Evolutionary conservation across 2,329 filamentous ascomycete species (phyloP).

Genomic region (Aspergillus pseudoviridinutans): DNA sequence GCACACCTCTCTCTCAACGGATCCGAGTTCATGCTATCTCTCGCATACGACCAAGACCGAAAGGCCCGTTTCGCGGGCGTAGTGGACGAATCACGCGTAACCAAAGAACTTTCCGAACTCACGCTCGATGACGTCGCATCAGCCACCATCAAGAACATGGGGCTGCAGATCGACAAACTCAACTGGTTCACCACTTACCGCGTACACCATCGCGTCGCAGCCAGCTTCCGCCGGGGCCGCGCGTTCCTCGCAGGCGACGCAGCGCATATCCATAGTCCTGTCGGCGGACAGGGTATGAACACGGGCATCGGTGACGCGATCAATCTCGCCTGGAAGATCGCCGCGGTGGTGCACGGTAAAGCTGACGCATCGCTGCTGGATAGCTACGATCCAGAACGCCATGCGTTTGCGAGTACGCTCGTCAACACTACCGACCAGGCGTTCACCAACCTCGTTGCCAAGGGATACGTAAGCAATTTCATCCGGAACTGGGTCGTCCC

Average conservation of each 20-base stretch:
- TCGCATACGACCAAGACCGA: conserved; percentile 22
- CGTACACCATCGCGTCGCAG: conserved; percentile 43
- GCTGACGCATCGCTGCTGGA: conserved; percentile 42
- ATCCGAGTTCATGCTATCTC: conserved; percentile 34
- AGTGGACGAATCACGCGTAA: conserved; percentile 14
- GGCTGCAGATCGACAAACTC: conserved; percentile 24
- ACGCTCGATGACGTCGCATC: conserved; percentile 29
- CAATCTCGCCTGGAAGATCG: conserved; percentile 55
- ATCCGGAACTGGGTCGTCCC: conserved; percentile 39
- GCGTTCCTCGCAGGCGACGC: conserved; percentile 56
- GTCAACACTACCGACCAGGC: conserved; percentile 41
- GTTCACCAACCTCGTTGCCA: conserved; percentile 38
- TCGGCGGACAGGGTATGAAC: conserved; percentile 58
- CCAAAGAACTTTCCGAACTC: conserved; percentile 18
- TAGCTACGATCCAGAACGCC: conserved; percentile 48
- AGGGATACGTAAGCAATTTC: conserved; percentile 41
- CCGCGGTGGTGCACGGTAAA: conserved; percentile 40
- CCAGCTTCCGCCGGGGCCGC: conserved; percentile 44
- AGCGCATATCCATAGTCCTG: conserved; percentile 54
- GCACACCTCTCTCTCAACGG: conserved; percentile 31
- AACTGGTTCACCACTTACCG: conserved; percentile 45
- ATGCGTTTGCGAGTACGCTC: conserved; percentile 44
- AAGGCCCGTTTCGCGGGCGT: conserved; percentile 25
- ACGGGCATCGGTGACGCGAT: conserved; percentile 52
- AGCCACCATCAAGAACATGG: conserved; percentile 16